Base-by-base conservation (phyloP, 179 eudicot genomes). In the Beta corolliflora region DNA sequence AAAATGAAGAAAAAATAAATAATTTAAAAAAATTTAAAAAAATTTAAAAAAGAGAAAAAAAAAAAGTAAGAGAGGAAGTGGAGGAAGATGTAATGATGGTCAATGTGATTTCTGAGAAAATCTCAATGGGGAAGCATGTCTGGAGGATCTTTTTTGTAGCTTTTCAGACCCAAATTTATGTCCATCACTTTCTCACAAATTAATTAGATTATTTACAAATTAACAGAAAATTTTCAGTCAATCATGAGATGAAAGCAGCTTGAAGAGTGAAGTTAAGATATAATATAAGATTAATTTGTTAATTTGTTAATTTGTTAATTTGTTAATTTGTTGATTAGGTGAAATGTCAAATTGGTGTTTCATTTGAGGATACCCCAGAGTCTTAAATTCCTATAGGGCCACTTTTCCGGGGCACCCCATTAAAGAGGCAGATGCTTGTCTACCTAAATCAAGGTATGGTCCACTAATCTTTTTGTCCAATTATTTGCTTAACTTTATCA, bases 41-140 rank as follows among this genome's bases (percentile, higher is more conserved):
- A 36, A 36, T 1, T 19, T 1, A 53, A 29, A 6, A 16, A 45
- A 5, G 29, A 13, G 55, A 7, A 11, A 16, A 65, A 56, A 36
- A 70, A 18, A 3, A 41, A 66, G 46, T 21, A 19, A 41, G 53
- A 53, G 63, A 53, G 41, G 79, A 36, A 55, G 48, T 70, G 69
- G 52, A 54, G 61, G 71, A 21, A 75, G 41, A 36, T 36, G 50
- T 9, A 64, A 18, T 7, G 73, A 68, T 0, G 78, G 70, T 72
- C 56, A 48, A 72, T 48, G 56, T 56, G 61, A 71, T 82, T 81
- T 67, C 81, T 55, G 45, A 82, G 72, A 79, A 78, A 70, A 77
- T 75, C 69, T 61, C 50, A 71, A 71, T 67, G 36, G 77, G 45
- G 77, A 63, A 77, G 79, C 60, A 78, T 71, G 79, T 63, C 25